Evolutionary conservation across 805 yeast species (phyloP).

Genomic region (Sugiyamaella boreocaroliniensis): DNA sequence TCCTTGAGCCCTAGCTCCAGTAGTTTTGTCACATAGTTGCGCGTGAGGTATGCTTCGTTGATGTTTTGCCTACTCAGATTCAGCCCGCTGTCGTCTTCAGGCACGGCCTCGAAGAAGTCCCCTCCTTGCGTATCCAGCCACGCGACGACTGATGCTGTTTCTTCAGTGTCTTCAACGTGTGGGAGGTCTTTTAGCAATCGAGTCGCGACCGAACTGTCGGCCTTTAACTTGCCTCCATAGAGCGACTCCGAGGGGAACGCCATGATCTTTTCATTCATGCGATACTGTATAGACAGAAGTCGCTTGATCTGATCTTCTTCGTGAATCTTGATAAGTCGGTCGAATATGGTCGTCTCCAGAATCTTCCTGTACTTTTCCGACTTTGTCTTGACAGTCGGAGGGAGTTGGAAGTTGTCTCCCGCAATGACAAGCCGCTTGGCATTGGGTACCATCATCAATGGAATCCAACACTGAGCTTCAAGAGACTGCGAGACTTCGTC

Average conservation of each 20-base stretch:
- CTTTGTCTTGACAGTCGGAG: conserved; percentile 72
- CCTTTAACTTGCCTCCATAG: conserved; percentile 56
- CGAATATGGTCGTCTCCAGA: conserved; percentile 70
- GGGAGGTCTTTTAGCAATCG: conserved; percentile 52
- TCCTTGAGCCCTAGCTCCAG: conserved; percentile 46
- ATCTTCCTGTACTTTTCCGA: conserved; percentile 36
- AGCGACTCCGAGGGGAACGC: conserved; percentile 61
- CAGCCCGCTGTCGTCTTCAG: conserved; percentile 28
- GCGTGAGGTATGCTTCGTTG: conserved; percentile 61
- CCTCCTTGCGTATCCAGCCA: conserved; percentile 97
- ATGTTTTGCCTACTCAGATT: conserved; percentile 58
- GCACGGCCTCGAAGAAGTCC: conserved; percentile 53
- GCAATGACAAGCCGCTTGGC: conserved; percentile 65
- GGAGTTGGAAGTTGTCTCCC: conserved; percentile 87
- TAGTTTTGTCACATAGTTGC: conserved; percentile 49
- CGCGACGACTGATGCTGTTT: conserved; percentile 48
- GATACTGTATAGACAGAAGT: conserved; percentile 69
- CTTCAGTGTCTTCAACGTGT: conserved; percentile 44
- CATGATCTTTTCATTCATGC: conserved; percentile 82
- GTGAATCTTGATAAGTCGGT: conserved; percentile 52
- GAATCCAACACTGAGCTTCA: conserved; percentile 97
- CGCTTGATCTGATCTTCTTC: conserved; percentile 42
- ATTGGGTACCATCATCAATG: conserved; percentile 59
- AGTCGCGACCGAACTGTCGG: conserved; percentile 51
- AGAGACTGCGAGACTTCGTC: conserved; percentile 94